A percentile compares a stretch with the other conserved stretches of the same genome.
Conservation (phyloP, 2,329 filamentous ascomycete genomes). For the Sporothrix mexicana region DNA sequence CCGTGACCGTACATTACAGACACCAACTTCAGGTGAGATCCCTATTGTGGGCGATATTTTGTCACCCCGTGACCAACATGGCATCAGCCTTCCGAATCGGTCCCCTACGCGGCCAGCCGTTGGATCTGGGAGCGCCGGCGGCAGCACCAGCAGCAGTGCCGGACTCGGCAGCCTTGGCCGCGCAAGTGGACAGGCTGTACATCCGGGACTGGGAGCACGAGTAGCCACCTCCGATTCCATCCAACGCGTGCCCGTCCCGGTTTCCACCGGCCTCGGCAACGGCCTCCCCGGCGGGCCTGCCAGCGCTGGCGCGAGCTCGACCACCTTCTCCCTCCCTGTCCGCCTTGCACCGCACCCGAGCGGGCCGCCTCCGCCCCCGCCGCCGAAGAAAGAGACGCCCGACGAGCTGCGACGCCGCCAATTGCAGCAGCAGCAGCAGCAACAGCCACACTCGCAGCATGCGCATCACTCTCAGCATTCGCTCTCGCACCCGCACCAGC, state of each 20-base stretch:
- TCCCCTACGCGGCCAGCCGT: conserved; percentile 53
- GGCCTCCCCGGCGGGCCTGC: conserved; percentile 41
- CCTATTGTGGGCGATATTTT: conserved; percentile 66
- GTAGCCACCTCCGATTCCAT: conserved; percentile 59
- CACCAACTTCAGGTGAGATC: conserved; percentile 75
- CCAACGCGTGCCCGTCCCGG: conserved; percentile 53
- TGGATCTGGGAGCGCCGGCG: conserved; percentile 21
- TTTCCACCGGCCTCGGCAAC: conserved; percentile 36
- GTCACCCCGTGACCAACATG: conserved; percentile 58
- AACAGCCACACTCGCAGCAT: conserved; percentile 22
- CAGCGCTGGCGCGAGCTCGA: conserved; percentile 51
- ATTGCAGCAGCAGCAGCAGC: conserved; percentile 28
- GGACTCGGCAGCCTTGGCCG: conserved; percentile 53
- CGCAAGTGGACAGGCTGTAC: conserved; percentile 51
- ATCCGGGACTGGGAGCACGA: conserved; percentile 61
- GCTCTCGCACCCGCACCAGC: conserved; percentile 2
- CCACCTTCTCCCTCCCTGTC: conserved; percentile 68
- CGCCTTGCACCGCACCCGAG: conserved; percentile 66
- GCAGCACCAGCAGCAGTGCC: conserved; percentile 33
- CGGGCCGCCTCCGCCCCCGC: conserved; percentile 65
- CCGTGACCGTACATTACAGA: conserved; percentile 57
- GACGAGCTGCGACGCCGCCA: conserved; percentile 55
- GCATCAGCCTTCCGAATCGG: conserved; percentile 52
- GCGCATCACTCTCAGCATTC: conserved; percentile 14
- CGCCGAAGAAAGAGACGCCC: conserved; percentile 58